These are phyloP conservation scores for Rugonectria rugulosa DNA, from an alignment of 2,329 filamentous ascomycete species.

Conservation along the genomic window DNA sequence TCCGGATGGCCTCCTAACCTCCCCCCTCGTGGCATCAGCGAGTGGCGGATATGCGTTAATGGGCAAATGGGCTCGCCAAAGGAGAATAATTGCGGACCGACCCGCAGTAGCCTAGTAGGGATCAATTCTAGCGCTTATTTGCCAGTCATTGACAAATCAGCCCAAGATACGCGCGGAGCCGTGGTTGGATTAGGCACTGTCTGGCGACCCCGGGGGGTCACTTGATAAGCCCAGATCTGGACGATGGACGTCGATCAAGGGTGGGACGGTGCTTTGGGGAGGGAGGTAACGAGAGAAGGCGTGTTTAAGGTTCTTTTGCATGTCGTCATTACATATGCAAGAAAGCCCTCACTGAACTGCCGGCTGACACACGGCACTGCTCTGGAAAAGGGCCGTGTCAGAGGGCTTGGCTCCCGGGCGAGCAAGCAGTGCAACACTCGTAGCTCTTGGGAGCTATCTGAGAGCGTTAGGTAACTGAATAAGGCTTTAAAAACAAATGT, in stretches of 20 bases:
- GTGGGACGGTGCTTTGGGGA: no score
- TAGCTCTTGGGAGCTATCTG: not conserved
- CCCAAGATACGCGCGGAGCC: no score
- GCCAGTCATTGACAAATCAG: no score
- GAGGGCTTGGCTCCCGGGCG: not conserved
- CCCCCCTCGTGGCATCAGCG: not conserved
- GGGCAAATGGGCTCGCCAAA: no score
- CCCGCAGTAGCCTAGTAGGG: no score
- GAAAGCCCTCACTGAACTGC: not conserved
- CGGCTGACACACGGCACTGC: not conserved
- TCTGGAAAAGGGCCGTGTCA: not conserved
- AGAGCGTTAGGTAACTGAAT: not conserved
- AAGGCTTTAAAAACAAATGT: not conserved
- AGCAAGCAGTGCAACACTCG: not conserved
- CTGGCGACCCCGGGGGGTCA: no score
- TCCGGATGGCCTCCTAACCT: not conserved
- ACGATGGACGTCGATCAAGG: not conserved
- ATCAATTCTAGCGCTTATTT: no score
- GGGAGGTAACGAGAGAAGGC: not conserved
- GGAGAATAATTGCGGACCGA: no score
- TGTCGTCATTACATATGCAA: conserved; percentile 1
- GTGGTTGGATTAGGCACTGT: no score
- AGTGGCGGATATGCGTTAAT: not conserved
- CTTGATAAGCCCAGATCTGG: no score
- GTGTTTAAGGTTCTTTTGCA: not conserved